These are phyloP conservation scores for Geum urbanum DNA, from an alignment of 306 rosid genomes.

Conservation along the genomic window DNA sequence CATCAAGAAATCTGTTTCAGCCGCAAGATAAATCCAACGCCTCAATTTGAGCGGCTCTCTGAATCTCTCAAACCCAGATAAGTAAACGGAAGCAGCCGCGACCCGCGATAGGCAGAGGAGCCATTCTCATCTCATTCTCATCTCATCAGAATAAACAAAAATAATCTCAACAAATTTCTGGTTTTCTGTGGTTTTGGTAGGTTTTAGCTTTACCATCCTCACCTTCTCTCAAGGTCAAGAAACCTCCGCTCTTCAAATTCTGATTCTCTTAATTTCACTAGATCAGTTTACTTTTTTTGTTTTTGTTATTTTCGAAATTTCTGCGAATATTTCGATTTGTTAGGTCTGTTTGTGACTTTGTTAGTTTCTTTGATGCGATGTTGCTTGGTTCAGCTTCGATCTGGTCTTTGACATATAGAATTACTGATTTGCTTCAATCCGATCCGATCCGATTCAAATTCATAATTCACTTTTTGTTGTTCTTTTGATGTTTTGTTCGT, in stretches of 20 bases:
- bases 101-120: no score
- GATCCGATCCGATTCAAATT: neutral
- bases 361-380: neutral
- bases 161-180: neutral
- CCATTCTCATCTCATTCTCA: no score
- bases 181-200: neutral
- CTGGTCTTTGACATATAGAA: neutral
- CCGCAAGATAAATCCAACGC: neutral
- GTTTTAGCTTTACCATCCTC: neutral
- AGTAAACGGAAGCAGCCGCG: neutral
- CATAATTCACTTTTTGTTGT: no score
- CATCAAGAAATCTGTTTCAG: neutral
- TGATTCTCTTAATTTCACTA: neutral
- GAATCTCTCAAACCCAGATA: neutral
- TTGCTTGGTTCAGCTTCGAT: neutral
- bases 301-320: neutral
- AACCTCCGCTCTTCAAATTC: no score
- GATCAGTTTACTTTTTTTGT: neutral
- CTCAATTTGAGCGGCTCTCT: neutral
- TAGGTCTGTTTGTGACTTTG: neutral
- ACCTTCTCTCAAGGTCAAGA: neutral
- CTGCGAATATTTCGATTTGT: neutral
- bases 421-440: neutral
- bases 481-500: neutral
- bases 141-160: no score